phyloP scores from a whole-genome alignment of 768 basidiomycete species.

The Tulasnella sp. region DNA sequence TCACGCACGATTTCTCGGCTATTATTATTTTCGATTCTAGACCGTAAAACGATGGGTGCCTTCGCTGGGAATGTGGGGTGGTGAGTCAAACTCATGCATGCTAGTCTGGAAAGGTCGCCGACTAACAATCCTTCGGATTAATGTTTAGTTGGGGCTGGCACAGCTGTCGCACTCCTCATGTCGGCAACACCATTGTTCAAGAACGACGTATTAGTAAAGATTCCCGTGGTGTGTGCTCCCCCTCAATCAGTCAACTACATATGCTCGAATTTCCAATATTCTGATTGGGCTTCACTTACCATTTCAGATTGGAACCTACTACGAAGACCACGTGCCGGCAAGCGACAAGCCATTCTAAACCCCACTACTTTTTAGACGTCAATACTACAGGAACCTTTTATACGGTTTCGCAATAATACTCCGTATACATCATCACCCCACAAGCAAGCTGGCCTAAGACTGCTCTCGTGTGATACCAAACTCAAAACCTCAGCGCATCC shows the following conservation, averaged over 20 bases:
- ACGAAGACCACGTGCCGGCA: conserved; percentile 66
- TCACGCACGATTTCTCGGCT: background rate
- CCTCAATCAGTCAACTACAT: no score
- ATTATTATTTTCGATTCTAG: conserved; percentile 1
- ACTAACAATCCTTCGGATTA: background rate
- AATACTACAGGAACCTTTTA: no score
- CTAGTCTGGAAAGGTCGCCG: no score
- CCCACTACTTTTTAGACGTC: background rate
- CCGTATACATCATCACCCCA: no score
- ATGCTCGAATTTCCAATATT: background rate
- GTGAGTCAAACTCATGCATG: background rate
- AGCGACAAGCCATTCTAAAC: conserved; percentile 74
- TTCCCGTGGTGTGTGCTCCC: conserved; percentile 54
- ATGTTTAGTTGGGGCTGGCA: conserved; percentile 41
- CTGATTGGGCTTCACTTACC: no score
- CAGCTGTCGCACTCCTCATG: conserved; percentile 53
- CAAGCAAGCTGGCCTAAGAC: no score
- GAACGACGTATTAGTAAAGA: conserved; percentile 58
- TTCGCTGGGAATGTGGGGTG: conserved; percentile 33
- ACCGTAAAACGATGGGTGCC: conserved; percentile 44
- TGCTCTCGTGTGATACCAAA: no score
- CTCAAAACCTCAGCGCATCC: no score
- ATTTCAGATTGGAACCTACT: conserved; percentile 55
- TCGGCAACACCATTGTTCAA: conserved; percentile 81
- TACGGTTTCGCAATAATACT: no score